Evolutionary conservation across 164 flowering plant genomes (phyloP), one percentile per base, ranked within the genome.

Genomic region (Nelumbo lutea): DNA sequence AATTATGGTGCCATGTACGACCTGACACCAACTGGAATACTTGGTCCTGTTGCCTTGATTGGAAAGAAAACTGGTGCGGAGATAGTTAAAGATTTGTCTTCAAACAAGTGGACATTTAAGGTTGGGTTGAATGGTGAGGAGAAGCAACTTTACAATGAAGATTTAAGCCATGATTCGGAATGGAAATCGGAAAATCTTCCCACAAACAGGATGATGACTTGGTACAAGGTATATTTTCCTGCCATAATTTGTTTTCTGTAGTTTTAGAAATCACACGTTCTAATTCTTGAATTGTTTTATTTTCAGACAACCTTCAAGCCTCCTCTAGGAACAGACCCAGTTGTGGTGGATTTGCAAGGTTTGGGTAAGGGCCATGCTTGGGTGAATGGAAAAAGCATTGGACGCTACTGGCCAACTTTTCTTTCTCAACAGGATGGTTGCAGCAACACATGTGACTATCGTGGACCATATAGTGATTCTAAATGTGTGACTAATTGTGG

Each of bases 301-400:
- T 53, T 53, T 5, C 64, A 87, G 96, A 77, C 92, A 0, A 79
- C 80, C 1, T 89, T 90, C 81, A 81, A 82, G 64, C 79, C 90
- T 60, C 93, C 96, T 0, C 59, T 77, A 9, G 98, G 96, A 4
- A 66, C 65, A 3, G 93, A 86, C 2, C 87, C 93, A 0, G 90
- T 93, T 5, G 91, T 79, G 1, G 75, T 90, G 5, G 93, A 93
- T 61, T 50, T 89, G 64, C 83, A 59, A 66, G 91, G 93, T 0
- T n/a, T 93, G 79, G 89, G 95, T 0, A 93, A 93, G 60, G 96
- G 96, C 0, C 9, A 65, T 0, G 95, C 91, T 1, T 93, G 96
- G 96, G 87, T 93, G 3, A 90, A 90, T 53, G 95, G 96, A 0
- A 58, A 84, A 0, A 85, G 78, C 68, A 69, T 90, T 1, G 96